Percentiles rank a stretch among this genome's conserved stretches.
Conservation (phyloP, 306 rosid species). For the Parietaria judaica region DNA sequence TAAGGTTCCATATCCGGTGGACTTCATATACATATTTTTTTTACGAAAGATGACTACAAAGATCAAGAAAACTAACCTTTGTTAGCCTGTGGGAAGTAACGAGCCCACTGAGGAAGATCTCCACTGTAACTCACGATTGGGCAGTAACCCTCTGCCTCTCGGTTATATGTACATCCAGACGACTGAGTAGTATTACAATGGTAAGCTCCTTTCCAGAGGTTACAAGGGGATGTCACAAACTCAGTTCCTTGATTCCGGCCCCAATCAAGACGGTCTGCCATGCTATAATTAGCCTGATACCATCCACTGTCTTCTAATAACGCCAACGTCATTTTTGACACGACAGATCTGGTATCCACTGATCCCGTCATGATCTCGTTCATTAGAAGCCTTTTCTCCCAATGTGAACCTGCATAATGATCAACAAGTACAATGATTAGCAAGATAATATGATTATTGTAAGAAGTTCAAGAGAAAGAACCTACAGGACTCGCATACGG, state of each 20-base stretch:
- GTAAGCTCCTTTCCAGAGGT: conserved; percentile 93
- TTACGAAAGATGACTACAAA: conserved; percentile 9
- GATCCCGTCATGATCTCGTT: conserved; percentile 99
- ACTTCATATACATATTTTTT: conserved; percentile 2
- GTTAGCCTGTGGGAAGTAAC: conserved; percentile 82
- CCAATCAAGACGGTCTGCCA: conserved; percentile 98
- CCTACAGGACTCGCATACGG: background rate
- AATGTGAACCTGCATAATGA: conserved; percentile 67
- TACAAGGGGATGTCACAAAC: conserved; percentile 85
- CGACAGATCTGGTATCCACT: conserved; percentile 96
- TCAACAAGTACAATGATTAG: conserved; percentile 8
- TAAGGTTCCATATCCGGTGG: no score
- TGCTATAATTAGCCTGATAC: conserved; percentile 95
- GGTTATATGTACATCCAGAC: conserved; percentile 94
- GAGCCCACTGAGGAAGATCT: conserved; percentile 96
- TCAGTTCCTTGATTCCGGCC: conserved; percentile 92
- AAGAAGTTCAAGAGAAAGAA: background rate
- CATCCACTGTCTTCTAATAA: conserved; percentile 96
- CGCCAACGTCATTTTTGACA: conserved; percentile 95
- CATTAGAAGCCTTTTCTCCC: conserved; percentile 98
- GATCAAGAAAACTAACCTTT: conserved; percentile 40
- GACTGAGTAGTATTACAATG: conserved; percentile 85
- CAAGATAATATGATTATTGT: background rate
- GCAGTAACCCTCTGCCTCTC: conserved; percentile 99
- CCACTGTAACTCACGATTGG: conserved; percentile 82